phyloP scores from a whole-genome alignment of 2,329 filamentous ascomycete genomes.

The Clonostachys rhizophaga region DNA sequence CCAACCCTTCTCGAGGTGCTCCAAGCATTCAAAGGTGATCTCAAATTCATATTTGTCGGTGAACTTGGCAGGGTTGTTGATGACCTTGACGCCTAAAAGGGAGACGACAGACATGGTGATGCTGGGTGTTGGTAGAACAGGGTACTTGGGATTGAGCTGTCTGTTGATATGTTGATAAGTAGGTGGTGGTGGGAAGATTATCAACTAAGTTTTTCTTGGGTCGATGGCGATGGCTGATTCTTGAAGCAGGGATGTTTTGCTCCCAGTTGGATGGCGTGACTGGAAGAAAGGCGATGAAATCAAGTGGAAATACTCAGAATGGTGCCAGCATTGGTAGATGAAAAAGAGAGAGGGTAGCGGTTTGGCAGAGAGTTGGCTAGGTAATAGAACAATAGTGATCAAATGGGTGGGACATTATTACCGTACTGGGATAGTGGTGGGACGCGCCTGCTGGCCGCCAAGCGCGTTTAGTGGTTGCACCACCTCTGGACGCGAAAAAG shows the following conservation, averaged over 20 bases:
- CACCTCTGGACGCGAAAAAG: not conserved
- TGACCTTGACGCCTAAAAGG: constrained; percentile 88
- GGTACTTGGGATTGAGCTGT: constrained; percentile 20
- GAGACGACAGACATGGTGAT: constrained; percentile 85
- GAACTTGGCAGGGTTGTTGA: constrained; percentile 96
- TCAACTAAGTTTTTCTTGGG: too few species aligned
- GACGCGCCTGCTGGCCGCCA: constrained; percentile 1
- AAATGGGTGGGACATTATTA: too few species aligned
- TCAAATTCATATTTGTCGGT: constrained; percentile 92
- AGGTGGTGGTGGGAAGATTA: constrained; percentile 2
- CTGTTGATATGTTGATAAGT: constrained; percentile 3
- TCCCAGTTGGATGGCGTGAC: too few species aligned
- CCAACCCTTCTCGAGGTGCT: constrained; percentile 86
- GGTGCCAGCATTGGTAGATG: too few species aligned
- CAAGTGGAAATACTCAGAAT: too few species aligned
- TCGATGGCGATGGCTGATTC: too few species aligned
- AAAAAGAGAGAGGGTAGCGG: too few species aligned
- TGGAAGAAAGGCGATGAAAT: too few species aligned
- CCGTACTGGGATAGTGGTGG: not conserved
- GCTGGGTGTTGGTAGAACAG: not conserved
- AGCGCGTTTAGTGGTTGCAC: constrained; percentile 2
- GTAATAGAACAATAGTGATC: too few species aligned
- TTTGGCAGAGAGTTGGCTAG: too few species aligned
- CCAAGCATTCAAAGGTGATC: constrained; percentile 97
- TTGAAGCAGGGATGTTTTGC: too few species aligned